Base-by-base conservation (phyloP, 352 stramenopile genomes). In the Phytophthora capsici region DNA sequence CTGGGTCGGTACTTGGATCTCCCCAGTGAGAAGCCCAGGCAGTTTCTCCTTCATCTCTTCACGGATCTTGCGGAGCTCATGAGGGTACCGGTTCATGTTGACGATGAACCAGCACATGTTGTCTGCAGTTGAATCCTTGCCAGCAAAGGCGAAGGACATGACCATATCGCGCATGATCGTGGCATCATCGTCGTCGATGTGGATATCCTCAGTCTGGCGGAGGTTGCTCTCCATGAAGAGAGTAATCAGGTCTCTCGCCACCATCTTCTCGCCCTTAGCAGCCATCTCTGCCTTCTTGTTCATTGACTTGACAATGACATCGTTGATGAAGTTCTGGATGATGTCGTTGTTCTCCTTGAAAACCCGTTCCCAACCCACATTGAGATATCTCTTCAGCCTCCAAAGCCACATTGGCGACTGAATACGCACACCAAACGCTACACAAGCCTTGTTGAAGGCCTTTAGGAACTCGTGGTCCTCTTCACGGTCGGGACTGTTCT, bases 71-170 rank as follows among this genome's bases (percentile, higher is more conserved):
- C 61, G 30, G 16, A 77, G 47, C 0, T 88, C 66, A 4, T 86
- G 45, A 4, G 81, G 84, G 45, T 91, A 68, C 4, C 66, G 68
- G 23, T 72, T 75, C 53, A 95, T 77, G 52, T 90, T 86, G 45
- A 90, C 84, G 36, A 91, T 72, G 38, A 90, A 81, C 87, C 87
- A 95, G 17, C 57, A 66, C 60, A 95, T 74, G 9, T 64, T 75
- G 40, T 82, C 73, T 0, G 85, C 78, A 4, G 85, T 92, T 17
- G 85, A 90, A 68, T 94, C 87, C 23, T 88, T 80, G 40, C 85
- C 87, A n/a, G 82, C 87, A 40, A 94, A 82, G 34, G 90, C 75
- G 40, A 94, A 90, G 19, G 76, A 87, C 55, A 93, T 72, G 9
- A 90, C 71, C 64, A 95, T 89, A 45, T 94, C 82, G 0, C 83